Percentiles rank a stretch among this genome's conserved stretches.
phyloP scores from a whole-genome alignment of 106 monocot species.

The Apostasia ramifera region DNA sequence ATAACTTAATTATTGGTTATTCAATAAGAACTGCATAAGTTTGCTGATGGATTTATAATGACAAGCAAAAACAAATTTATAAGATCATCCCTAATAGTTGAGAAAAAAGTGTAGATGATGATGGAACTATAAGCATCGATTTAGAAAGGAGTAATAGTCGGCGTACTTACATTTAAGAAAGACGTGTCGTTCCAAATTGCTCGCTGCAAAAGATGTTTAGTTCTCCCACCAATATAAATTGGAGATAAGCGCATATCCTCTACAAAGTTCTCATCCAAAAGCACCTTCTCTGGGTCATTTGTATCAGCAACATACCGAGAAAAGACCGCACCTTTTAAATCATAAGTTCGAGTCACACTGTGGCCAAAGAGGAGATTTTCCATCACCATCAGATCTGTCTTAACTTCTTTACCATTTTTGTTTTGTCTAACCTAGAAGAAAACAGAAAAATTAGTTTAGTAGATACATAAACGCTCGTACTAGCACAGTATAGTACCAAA shows the following conservation, averaged over 20 bases:
- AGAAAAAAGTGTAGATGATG: too few relatives aligned
- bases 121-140: not conserved
- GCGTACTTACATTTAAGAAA: slow-evolving; percentile 63
- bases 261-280: slow-evolving; percentile 75
- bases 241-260: slow-evolving; percentile 71
- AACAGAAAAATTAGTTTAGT: not conserved
- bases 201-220: slow-evolving; percentile 67
- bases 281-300: slow-evolving; percentile 41
- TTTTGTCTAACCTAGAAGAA: slow-evolving; percentile 47
- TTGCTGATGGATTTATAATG: too few relatives aligned
- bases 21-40: too few relatives aligned
- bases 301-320: slow-evolving; percentile 47
- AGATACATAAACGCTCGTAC: not conserved
- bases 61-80: too few relatives aligned
- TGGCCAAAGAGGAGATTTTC: slow-evolving; percentile 77
- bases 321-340: slow-evolving; percentile 76
- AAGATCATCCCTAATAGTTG: too few relatives aligned
- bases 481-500: not conserved
- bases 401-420: slow-evolving; percentile 68
- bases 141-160: not conserved
- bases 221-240: slow-evolving; percentile 58
- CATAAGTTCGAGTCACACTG: slow-evolving; percentile 56
- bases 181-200: slow-evolving; percentile 88
- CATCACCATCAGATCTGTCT: slow-evolving; percentile 80
- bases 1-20: too few relatives aligned